phyloP scores from a whole-genome alignment of 208 protist genomes.

The Wallacemonas sp. region DNA sequence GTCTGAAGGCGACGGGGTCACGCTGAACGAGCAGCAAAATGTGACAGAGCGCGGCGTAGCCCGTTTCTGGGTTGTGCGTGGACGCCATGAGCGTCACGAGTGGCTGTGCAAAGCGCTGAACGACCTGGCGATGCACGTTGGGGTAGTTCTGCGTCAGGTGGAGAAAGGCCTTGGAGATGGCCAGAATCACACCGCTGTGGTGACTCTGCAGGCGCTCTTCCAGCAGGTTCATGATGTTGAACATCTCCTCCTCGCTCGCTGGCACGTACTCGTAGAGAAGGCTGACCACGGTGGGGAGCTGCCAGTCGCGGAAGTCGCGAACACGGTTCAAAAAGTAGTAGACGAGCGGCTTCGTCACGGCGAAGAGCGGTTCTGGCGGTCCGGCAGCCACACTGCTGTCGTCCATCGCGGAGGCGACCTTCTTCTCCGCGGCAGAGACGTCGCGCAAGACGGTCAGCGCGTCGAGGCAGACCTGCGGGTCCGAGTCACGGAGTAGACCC shows the following conservation, averaged over 20 bases:
- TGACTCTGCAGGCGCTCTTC: constrained; percentile 85
- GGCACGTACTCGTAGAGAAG: constrained; percentile 66
- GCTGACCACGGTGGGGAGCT: constrained; percentile 76
- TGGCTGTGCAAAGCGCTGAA: constrained; percentile 66
- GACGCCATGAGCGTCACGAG: constrained; percentile 80
- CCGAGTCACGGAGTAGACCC: constrained; percentile 83
- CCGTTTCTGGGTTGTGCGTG: constrained; percentile 45
- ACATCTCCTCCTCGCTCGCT: constrained; percentile 82
- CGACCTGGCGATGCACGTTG: constrained; percentile 75
- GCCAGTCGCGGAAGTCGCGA: constrained; percentile 84
- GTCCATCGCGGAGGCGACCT: not conserved
- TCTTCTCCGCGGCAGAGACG: constrained; percentile 48
- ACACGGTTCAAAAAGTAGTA: constrained; percentile 86
- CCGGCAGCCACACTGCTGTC: constrained; percentile 16
- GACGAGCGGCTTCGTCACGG: constrained; percentile 63
- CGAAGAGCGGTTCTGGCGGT: constrained; percentile 26
- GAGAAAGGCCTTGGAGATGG: constrained; percentile 82
- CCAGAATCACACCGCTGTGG: constrained; percentile 90
- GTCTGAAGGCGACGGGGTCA: constrained; percentile 61
- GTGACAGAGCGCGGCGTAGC: constrained; percentile 81
- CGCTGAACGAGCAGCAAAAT: constrained; percentile 75
- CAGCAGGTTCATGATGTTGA: constrained; percentile 93
- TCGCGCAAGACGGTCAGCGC: constrained; percentile 79
- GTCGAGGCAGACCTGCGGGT: constrained; percentile 84
- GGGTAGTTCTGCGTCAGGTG: constrained; percentile 84